phyloP scores from a whole-genome alignment of 805 yeast species.

The Wickerhamomyces chaumierensis region DNA sequence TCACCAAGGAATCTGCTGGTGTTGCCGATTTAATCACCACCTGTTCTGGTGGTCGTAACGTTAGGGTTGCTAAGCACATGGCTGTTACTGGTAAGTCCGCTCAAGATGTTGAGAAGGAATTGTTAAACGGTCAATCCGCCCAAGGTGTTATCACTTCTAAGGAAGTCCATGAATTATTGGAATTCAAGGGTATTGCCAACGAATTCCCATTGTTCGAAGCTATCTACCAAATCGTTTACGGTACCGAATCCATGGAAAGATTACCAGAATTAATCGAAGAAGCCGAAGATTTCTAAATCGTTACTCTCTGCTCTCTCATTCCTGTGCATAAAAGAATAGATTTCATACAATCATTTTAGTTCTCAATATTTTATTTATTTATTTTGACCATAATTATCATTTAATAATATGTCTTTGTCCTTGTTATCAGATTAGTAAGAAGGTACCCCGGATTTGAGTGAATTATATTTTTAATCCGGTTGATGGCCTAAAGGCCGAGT shows the following conservation, averaged over 20 bases:
- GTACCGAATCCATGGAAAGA: constrained; percentile 59
- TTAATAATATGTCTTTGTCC: too few species aligned
- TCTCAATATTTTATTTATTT: too few species aligned
- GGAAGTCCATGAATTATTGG: constrained; percentile 70
- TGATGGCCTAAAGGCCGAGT: too few species aligned
- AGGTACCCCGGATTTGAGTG: too few species aligned
- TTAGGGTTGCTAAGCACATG: constrained; percentile 78
- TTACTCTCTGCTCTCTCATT: background rate
- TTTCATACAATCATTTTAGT: background rate
- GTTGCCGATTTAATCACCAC: constrained; percentile 97
- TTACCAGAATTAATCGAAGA: constrained; percentile 62
- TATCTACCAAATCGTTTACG: constrained; percentile 76
- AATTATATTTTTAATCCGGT: too few species aligned
- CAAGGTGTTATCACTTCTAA: constrained; percentile 88
- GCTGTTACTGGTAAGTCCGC: constrained; percentile 72
- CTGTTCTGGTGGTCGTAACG: constrained; percentile 96
- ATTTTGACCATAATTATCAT: too few species aligned
- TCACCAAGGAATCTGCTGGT: constrained; percentile 91
- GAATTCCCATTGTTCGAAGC: constrained; percentile 66
- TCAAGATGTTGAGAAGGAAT: constrained; percentile 69
- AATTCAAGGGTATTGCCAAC: constrained; percentile 17
- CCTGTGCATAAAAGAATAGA: background rate
- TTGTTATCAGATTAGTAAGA: too few species aligned
- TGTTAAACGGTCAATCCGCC: constrained; percentile 91
- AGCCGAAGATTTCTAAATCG: constrained; percentile 4